phyloP scores from a whole-genome alignment of 768 basidiomycete species.

The Lactarius hatsudake region DNA sequence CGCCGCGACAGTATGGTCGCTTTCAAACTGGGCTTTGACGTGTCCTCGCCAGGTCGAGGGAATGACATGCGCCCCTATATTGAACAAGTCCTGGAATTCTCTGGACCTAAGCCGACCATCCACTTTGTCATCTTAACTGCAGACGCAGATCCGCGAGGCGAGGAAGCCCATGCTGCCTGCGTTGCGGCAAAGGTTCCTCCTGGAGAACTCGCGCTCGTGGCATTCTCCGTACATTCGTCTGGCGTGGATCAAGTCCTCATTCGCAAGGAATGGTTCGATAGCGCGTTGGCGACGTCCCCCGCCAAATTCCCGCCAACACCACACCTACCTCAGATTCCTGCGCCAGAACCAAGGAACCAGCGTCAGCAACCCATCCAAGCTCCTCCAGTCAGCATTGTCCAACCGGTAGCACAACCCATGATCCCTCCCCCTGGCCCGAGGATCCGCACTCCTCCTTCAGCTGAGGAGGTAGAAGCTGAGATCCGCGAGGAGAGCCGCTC shows the following conservation, averaged over 20 bases:
- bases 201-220: conserved; percentile 76
- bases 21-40: conserved; percentile 67
- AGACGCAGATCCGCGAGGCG: conserved; percentile 78
- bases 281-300: conserved; percentile 52
- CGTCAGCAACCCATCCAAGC: conserved; percentile 27
- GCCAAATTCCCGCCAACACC: conserved; percentile 62
- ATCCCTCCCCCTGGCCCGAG: conserved; percentile 39
- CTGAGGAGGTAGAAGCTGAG: conserved; percentile 72
- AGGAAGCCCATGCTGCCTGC: conserved; percentile 81
- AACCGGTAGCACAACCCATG: conserved; percentile 25
- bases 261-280: conserved; percentile 80
- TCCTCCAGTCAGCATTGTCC: conserved; percentile 22
- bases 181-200: conserved; percentile 75
- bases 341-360: conserved; percentile 28
- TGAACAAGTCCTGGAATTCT: conserved; percentile 82
- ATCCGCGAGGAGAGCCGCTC: conserved; percentile 57
- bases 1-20: conserved; percentile 83
- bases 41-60: conserved; percentile 50
- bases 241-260: conserved; percentile 88
- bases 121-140: conserved; percentile 87
- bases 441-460: conserved; percentile 59
- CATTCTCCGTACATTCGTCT: conserved; percentile 86
- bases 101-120: conserved; percentile 79
- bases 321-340: conserved; percentile 29
- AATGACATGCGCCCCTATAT: conserved; percentile 66